Percentiles rank a stretch among this genome's conserved stretches.
Evolutionary conservation across 768 basidiomycete species (phyloP).

Genomic region (Russula sp.): DNA sequence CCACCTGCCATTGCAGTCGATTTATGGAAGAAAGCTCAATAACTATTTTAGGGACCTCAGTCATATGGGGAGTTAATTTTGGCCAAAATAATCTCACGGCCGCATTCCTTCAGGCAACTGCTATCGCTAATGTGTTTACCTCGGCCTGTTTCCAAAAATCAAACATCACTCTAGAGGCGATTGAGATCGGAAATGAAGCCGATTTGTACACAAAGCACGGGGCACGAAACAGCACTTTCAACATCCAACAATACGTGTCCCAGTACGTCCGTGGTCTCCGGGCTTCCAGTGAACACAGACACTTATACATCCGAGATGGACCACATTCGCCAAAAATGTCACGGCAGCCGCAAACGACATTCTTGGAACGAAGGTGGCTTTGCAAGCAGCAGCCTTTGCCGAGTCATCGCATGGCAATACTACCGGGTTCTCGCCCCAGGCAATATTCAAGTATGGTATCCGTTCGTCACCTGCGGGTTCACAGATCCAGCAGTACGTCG

Average conservation of each 20-base stretch:
- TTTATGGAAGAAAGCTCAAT: neutral
- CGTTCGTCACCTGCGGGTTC: constrained; percentile 37
- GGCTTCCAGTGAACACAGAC: too few species aligned
- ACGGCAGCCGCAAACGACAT: constrained; percentile 34
- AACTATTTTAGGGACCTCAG: constrained; percentile 41
- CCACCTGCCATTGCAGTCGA: neutral
- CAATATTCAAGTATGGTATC: constrained; percentile 41
- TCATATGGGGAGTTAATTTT: constrained; percentile 65
- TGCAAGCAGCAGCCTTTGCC: constrained; percentile 46
- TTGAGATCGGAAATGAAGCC: constrained; percentile 58
- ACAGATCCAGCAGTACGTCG: constrained; percentile 41
- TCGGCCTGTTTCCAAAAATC: constrained; percentile 33
- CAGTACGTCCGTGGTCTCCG: constrained; percentile 34
- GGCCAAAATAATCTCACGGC: constrained; percentile 34
- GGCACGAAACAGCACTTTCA: constrained; percentile 34
- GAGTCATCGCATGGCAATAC: constrained; percentile 39
- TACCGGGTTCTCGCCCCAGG: constrained; percentile 46
- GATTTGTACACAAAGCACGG: constrained; percentile 47
- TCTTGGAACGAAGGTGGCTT: constrained; percentile 32
- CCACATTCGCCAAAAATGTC: constrained; percentile 42
- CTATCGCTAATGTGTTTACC: constrained; percentile 44
- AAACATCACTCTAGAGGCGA: constrained; percentile 44
- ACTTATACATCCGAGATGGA: constrained; percentile 39
- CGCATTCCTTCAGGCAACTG: constrained; percentile 39
- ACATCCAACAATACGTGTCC: constrained; percentile 37